phyloP scores from a whole-genome alignment of 2,329 filamentous ascomycete species.

The Monilinia vaccinii-corymbosi region DNA sequence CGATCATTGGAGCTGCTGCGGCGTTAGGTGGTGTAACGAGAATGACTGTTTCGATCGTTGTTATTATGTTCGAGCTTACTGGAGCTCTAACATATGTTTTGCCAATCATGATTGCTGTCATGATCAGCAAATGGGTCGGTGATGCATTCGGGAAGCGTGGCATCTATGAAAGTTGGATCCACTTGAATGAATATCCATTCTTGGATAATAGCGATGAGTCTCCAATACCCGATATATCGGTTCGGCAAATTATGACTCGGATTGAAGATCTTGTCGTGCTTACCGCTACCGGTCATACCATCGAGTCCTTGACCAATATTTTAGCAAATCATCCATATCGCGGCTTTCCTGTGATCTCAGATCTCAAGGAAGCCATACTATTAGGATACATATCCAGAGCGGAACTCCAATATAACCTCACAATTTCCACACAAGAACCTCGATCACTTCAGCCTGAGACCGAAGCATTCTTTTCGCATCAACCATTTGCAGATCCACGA shows the following conservation, averaged over 20 bases:
- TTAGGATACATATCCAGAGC: conserved; percentile 91
- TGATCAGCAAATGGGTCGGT: conserved; percentile 97
- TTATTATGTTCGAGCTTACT: conserved; percentile 98
- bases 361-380: conserved; percentile 66
- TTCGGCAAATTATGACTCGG: conserved; percentile 84
- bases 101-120: conserved; percentile 97
- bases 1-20: conserved; percentile 89
- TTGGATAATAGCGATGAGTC: conserved; percentile 82
- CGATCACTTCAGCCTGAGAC: conserved; percentile 59
- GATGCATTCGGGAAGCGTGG: conserved; percentile 87
- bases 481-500: conserved; percentile 68
- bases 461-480: conserved; percentile 76
- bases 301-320: conserved; percentile 61
- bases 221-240: conserved; percentile 71
- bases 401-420: conserved; percentile 76
- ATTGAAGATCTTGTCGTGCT: conserved; percentile 86
- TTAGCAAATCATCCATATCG: conserved; percentile 70
- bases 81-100: conserved; percentile 93
- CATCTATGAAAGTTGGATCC: conserved; percentile 98
- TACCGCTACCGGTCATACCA: conserved; percentile 79
- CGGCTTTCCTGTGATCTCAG: conserved; percentile 83
- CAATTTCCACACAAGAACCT: conserved; percentile 46
- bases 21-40: conserved; percentile 89
- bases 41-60: conserved; percentile 96
- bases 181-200: conserved; percentile 90